Percentiles rank a stretch among this genome's conserved stretches.
Conservation (phyloP, 1,284 basidiomycete species). For the Cutaneotrichosporon dermatis region DNA sequence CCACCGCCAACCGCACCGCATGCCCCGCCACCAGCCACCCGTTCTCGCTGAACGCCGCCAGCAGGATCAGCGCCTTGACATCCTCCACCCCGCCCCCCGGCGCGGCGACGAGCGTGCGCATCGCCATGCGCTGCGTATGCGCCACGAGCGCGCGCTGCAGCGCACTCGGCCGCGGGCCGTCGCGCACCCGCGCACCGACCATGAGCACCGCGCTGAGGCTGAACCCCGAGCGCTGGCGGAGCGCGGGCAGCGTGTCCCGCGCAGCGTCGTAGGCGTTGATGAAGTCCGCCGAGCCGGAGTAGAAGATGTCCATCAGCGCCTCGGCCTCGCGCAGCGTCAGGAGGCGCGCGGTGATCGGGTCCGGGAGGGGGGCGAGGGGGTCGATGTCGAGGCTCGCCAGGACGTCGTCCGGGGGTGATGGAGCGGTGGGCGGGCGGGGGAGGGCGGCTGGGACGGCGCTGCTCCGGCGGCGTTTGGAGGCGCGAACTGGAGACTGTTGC, state of each 20-base stretch:
- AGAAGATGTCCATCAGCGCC: constrained; percentile 76
- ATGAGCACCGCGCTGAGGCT: constrained; percentile 67
- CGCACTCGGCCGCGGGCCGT: constrained; percentile 53
- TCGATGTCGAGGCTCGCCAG: constrained; percentile 1
- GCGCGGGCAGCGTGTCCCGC: constrained; percentile 63
- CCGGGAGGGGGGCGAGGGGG: constrained; percentile 3
- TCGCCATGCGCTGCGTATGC: constrained; percentile 72
- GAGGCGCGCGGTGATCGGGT: constrained; percentile 51
- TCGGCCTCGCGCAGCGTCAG: constrained; percentile 69
- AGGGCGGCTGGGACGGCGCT: no score
- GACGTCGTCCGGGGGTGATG: no score
- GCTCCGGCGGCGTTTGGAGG: no score
- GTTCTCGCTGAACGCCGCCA: constrained; percentile 82
- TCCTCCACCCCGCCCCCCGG: constrained; percentile 72
- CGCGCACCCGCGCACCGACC: constrained; percentile 74
- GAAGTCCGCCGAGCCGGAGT: constrained; percentile 73
- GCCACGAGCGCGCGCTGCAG: constrained; percentile 46
- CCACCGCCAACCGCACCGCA: constrained; percentile 82
- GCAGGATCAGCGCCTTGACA: constrained; percentile 77
- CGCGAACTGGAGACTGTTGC: no score
- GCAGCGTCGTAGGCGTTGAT: constrained; percentile 70
- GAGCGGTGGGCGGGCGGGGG: no score
- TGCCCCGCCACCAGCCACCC: constrained; percentile 79
- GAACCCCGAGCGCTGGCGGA: constrained; percentile 12
- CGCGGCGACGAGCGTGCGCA: constrained; percentile 66